Evolutionary conservation across 2,329 filamentous ascomycete species (phyloP), one percentile per base, ranked within the genome.

Genomic region (Gnomoniopsis smithogilvyi): DNA sequence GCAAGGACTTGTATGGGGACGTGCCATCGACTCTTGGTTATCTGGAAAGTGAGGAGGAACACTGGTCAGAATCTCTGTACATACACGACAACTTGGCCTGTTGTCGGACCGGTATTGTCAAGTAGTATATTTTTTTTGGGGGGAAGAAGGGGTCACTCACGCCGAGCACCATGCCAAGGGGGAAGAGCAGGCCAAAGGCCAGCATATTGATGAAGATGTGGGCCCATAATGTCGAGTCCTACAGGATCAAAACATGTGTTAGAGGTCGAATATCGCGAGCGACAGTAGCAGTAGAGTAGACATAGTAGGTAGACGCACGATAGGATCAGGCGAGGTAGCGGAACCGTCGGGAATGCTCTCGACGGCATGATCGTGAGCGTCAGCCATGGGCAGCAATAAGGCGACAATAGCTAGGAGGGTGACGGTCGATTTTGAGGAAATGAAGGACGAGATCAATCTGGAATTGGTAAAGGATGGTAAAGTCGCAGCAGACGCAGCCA

Each of bases 161-260:
- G 60, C 94, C 94, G 19, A 97, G 79, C 46, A 98, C 92, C 94
- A 99, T 98, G 67, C 95, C 95, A 17, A 91, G 81, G 12, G 95
- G 95, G 69, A 96, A 98, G 60, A 98, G 84, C 66, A 99, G 81
- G 62, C 95, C 95, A 79, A 96, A 98, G 59, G 92, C 86, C 60
- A 95, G 70, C 72, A 87, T 89, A 81, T 96, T 93, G 49, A 96
- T 74, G 61, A 96, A 81, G 69, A 99, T 98, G 75, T 99, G 95
- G 66, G 89, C 81, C 95, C 95, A 99, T 84, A 99, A 75, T 68
- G 87, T 91, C 46, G 87, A 82, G 73, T 98, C 95, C 83, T 87
- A 64, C 26, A 65, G 49, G 24, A 46, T 19, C 17, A 38, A 30
- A n/a, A 19, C 26, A 14, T 14, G 17, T 45, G 47, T 49, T 19